phyloP scores from a whole-genome alignment of 495 filamentous ascomycete species.

The Lasiosphaeris hirsuta region DNA sequence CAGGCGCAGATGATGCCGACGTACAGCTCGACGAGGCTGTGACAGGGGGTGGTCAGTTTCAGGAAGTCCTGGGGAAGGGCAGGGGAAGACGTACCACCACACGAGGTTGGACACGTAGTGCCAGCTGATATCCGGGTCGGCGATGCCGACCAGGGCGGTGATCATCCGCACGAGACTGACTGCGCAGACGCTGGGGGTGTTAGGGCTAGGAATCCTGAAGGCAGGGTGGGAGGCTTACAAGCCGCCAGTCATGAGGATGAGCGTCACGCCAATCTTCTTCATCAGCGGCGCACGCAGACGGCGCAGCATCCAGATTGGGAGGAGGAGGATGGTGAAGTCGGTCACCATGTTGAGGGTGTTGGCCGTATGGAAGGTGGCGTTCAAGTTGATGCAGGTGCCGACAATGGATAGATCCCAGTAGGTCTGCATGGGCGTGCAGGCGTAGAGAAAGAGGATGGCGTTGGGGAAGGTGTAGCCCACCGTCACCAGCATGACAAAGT shows the following conservation, averaged over 20 bases:
- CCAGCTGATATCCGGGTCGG: conserved; percentile 22
- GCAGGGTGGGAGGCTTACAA: conserved; percentile 20
- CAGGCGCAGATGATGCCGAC: conserved; percentile 27
- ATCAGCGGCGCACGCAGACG: conserved; percentile 10
- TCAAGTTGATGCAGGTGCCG: conserved; percentile 19
- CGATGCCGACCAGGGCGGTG: conserved; percentile 4
- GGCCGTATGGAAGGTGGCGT: conserved; percentile 12
- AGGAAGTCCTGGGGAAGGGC: not conserved
- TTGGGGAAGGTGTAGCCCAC: conserved; percentile 23
- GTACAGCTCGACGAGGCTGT: conserved; percentile 27
- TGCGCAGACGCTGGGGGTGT: conserved; percentile 14
- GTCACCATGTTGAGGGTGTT: conserved; percentile 22
- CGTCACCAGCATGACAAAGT: conserved; percentile 23
- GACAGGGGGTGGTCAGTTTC: not conserved
- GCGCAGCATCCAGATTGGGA: conserved; percentile 26
- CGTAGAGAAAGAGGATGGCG: conserved; percentile 20
- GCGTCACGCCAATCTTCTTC: conserved; percentile 24
- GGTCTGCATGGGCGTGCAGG: conserved; percentile 23
- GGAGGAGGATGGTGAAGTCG: conserved; percentile 21
- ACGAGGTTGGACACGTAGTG: conserved; percentile 24
- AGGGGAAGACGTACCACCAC: conserved; percentile 23
- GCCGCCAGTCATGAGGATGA: conserved; percentile 30
- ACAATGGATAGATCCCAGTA: conserved; percentile 25
- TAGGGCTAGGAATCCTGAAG: not conserved
- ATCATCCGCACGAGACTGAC: conserved; percentile 25